Conservation (phyloP, 768 basidiomycete genomes). For the Fomitopsis serialis region DNA sequence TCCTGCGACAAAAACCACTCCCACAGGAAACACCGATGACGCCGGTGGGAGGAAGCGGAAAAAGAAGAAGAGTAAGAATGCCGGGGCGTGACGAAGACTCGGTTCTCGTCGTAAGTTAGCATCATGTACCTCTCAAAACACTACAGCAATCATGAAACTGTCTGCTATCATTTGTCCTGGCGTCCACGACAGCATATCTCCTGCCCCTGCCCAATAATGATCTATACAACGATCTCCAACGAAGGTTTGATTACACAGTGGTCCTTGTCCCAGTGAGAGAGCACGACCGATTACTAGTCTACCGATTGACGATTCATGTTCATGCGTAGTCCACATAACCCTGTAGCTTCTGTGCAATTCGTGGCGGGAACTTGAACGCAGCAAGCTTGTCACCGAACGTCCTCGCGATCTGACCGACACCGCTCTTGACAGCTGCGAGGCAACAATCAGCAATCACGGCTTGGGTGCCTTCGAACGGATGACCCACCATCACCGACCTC, state of each 20-base stretch:
- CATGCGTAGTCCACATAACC: slow-evolving; percentile 56
- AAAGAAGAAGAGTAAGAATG: slow-evolving; percentile 11
- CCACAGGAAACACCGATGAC: slow-evolving; percentile 2
- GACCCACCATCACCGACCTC: slow-evolving; percentile 50
- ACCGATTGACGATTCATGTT: background rate
- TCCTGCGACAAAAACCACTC: background rate
- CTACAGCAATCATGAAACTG: too few relatives aligned
- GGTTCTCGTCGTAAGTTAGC: too few relatives aligned
- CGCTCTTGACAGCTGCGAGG: slow-evolving; percentile 55
- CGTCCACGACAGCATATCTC: too few relatives aligned
- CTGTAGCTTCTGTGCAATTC: slow-evolving; percentile 61
- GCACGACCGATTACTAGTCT: too few relatives aligned
- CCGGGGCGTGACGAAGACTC: background rate
- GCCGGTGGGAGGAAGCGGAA: slow-evolving; percentile 16
- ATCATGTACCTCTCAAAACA: too few relatives aligned
- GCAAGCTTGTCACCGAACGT: slow-evolving; percentile 72
- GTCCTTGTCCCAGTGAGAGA: too few relatives aligned
- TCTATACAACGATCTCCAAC: too few relatives aligned
- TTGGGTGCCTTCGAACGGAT: background rate
- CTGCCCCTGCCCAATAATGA: too few relatives aligned
- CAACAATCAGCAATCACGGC: background rate
- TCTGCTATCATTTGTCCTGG: too few relatives aligned
- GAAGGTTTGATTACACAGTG: too few relatives aligned
- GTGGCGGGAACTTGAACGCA: slow-evolving; percentile 77
- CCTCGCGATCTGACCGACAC: slow-evolving; percentile 56